Evolutionary conservation across 2,329 filamentous ascomycete species (phyloP), one percentile per base, ranked within the genome.

Genomic region (Hymenoscyphus linearis): DNA sequence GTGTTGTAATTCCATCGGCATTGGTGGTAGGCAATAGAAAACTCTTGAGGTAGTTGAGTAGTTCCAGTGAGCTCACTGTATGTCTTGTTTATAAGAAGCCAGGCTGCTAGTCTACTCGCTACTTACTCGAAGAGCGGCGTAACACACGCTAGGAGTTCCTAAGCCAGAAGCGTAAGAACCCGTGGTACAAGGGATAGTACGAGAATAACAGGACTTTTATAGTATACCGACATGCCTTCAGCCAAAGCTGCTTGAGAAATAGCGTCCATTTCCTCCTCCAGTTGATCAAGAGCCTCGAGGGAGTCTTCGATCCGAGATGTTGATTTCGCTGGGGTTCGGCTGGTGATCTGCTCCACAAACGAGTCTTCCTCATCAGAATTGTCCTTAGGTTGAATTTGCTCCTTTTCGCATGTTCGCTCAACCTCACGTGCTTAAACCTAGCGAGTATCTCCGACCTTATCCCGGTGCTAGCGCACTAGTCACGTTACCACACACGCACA

Each of bases 1-100:
- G 91, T 96, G 60, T 97, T 88, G 73, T 99, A 99, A 77, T 99
- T 99, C 95, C 95, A 99, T 69, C 95, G 89, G 75, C 95, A 98
- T 75, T 99, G 95, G 72, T 99, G 95, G 76, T 98, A 97, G 13
- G 85, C 95, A 67, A 99, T 86, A 1, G 93, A 84, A 70, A 97
- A 97, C 65, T 95, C 89, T 71, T 96, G 92, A 1, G 95, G 95
- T 75, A 99, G 84, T 63, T 93, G 88, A 34, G 92, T 95, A 71
- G 87, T 93, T 27, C 95, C 95, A 9, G 95, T 99, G 53, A 99
- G 84, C 74, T 96, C 91, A 64, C 88, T 87, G 73, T 96, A 99
- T 34, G 84, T 85, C 69, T 87, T 89, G 66, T n/a, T n/a, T n/a
- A n/a, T n/a, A n/a, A n/a, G n/a, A n/a, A n/a, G n/a, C n/a, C n/a